Evolutionary conservation across 2,329 filamentous ascomycete species (phyloP), one percentile per base, ranked within the genome.

Genomic region (Alternaria consortialis): DNA sequence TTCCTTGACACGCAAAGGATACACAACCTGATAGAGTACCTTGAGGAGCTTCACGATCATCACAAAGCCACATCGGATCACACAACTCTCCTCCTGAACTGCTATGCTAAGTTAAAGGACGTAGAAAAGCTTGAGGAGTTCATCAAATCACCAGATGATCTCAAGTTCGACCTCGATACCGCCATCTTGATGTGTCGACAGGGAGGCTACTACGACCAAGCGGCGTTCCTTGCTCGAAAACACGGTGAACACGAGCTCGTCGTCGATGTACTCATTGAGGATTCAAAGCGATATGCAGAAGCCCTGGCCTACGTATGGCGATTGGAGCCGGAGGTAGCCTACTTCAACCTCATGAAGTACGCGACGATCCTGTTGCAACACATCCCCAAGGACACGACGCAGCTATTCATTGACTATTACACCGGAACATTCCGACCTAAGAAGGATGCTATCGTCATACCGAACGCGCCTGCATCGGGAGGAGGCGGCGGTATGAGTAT

Each of bases 161-260:
- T 97, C 42, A 97, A 96, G 73, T 99, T 99, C 73, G 95, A 99
- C 76, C 84, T 98, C 3, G 95, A 99, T 68, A 99, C 95, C 1
- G 95, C 95, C 13, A 99, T 99, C 65, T 88, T 91, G 2, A 97
- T 99, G 93, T 99, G 95, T 74, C 88, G 96, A 29, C 95, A 99
- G 80, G 95, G 94, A 11, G 94, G 95, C 1, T 99, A 99, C 79
- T 97, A 90, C 72, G 94, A 98, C 61, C 96, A 99, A 82, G 95
- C 95, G 13, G 95, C 94, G 4, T 99, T 97, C 72, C 85, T 99
- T 37, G 95, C 96, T 7, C 92, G 93, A 60, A 94, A 97, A 77
- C 94, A 99, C 73, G 91, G 92, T 6, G 95, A 99, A 77, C 92
- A 93, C 65, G 93, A 97, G 59, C 83, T 98, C 61, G 95, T 99